These are phyloP conservation scores for Gossypium gossypioides DNA, from an alignment of 441 rosid genomes.

Conservation along the genomic window DNA sequence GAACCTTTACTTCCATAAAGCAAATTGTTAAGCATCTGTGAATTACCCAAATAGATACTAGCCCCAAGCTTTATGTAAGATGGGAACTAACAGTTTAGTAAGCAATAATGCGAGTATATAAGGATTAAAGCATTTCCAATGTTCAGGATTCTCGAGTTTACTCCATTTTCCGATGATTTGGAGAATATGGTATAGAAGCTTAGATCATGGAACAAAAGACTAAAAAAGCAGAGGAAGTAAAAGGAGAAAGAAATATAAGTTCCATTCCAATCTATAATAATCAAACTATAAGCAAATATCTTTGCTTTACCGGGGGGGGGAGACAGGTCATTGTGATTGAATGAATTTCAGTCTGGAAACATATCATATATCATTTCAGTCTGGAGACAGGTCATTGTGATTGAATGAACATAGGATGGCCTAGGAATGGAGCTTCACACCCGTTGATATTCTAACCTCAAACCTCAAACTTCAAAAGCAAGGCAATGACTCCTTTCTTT, in stretches of 20 bases:
- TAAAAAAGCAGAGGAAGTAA: background rate
- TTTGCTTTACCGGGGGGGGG: background rate
- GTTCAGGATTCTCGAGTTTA: background rate
- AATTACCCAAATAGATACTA: background rate
- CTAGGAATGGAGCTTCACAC: background rate
- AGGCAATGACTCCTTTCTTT: background rate
- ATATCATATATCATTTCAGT: background rate
- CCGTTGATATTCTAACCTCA: background rate
- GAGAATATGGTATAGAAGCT: background rate
- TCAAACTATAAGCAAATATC: background rate
- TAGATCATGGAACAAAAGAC: background rate
- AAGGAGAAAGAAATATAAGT: background rate
- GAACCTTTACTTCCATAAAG: constrained; percentile 39
- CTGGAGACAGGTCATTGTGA: background rate
- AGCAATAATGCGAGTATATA: background rate
- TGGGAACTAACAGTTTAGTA: background rate
- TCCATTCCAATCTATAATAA: background rate
- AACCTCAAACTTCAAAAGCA: background rate
- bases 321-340: background rate
- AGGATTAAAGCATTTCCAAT: background rate
- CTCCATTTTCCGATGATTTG: background rate
- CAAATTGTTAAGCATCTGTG: constrained; percentile 35
- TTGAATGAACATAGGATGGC: background rate
- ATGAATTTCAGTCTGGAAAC: background rate
- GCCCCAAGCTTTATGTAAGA: background rate